Evolutionary conservation across 164 flowering plant species (phyloP).

Genomic region (Tinospora cordifolia): DNA sequence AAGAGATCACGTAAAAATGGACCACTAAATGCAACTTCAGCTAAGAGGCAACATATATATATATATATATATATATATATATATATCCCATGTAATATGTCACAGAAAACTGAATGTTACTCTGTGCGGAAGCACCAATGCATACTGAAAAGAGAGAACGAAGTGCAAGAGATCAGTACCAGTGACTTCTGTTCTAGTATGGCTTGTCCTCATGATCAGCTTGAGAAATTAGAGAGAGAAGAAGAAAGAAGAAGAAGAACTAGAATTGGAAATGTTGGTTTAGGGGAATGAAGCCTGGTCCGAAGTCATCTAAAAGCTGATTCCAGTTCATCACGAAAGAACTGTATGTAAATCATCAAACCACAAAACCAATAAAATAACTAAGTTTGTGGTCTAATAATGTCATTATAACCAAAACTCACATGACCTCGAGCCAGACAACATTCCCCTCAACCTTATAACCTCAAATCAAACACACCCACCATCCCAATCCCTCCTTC

Average conservation of each 20-base stretch:
- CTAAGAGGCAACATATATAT: too few species aligned
- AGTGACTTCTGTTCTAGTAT: not conserved
- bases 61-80: too few species aligned
- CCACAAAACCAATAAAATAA: not conserved
- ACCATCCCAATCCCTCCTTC: not conserved
- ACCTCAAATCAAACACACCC: constrained; percentile 3
- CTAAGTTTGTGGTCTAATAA: not conserved
- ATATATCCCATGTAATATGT: too few species aligned
- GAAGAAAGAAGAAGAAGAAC: not conserved
- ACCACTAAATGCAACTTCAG: too few species aligned
- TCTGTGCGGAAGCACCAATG: too few species aligned
- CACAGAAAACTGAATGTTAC: too few species aligned
- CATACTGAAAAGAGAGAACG: too few species aligned
- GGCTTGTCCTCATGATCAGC: not conserved
- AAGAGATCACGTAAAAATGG: too few species aligned
- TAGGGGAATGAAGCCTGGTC: constrained; percentile 39
- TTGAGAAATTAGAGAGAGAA: not conserved
- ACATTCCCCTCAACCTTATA: constrained; percentile 35
- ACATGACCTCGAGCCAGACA: constrained; percentile 42
- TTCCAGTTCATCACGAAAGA: not conserved
- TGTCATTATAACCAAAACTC: constrained; percentile 1
- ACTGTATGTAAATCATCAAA: not conserved
- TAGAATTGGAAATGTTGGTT: constrained; percentile 5
- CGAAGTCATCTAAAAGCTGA: constrained; percentile 22
- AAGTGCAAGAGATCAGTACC: not conserved